Evolutionary conservation across 2,329 filamentous ascomycete genomes (phyloP).

Genomic region (Ophiostoma ulmi): DNA sequence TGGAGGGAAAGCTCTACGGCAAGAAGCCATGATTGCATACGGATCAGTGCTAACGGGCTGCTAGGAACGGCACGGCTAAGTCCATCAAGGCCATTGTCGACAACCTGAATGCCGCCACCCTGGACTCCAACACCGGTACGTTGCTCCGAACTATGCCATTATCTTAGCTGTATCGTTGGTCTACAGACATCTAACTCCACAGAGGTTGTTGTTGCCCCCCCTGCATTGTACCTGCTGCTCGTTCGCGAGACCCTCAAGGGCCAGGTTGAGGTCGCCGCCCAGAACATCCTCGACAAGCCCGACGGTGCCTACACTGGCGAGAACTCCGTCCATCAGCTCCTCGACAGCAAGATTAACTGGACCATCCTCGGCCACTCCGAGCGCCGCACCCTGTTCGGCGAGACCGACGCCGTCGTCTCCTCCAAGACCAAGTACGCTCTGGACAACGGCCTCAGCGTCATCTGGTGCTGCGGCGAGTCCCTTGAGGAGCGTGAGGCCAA

Average conservation of each 20-base stretch:
- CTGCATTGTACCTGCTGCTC: conserved; percentile 82
- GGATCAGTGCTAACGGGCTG: conserved; percentile 4
- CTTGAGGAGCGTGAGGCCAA: conserved; percentile 83
- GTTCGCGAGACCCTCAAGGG: conserved; percentile 71
- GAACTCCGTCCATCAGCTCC: conserved; percentile 86
- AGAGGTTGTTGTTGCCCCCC: conserved; percentile 95
- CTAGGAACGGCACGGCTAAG: conserved; percentile 87
- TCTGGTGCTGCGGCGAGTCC: conserved; percentile 96
- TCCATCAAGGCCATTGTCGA: conserved; percentile 87
- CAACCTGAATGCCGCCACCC: conserved; percentile 78
- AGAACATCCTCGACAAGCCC: conserved; percentile 97
- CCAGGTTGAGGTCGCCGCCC: conserved; percentile 79
- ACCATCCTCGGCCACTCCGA: conserved; percentile 91
- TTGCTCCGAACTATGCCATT: conserved; percentile 27
- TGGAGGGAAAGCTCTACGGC: not conserved
- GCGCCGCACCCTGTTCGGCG: conserved; percentile 81
- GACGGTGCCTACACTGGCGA: conserved; percentile 97
- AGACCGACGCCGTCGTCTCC: conserved; percentile 79
- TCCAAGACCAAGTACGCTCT: conserved; percentile 91
- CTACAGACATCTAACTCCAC: conserved; percentile 27
- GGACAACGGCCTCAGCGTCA: conserved; percentile 80
- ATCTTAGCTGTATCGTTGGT: not conserved
- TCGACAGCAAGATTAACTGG: conserved; percentile 85
- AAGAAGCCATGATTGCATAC: not conserved
- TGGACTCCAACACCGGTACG: conserved; percentile 70